These are phyloP conservation scores for Apiospora koreana DNA, from an alignment of 2,329 filamentous ascomycete species.

Conservation along the genomic window DNA sequence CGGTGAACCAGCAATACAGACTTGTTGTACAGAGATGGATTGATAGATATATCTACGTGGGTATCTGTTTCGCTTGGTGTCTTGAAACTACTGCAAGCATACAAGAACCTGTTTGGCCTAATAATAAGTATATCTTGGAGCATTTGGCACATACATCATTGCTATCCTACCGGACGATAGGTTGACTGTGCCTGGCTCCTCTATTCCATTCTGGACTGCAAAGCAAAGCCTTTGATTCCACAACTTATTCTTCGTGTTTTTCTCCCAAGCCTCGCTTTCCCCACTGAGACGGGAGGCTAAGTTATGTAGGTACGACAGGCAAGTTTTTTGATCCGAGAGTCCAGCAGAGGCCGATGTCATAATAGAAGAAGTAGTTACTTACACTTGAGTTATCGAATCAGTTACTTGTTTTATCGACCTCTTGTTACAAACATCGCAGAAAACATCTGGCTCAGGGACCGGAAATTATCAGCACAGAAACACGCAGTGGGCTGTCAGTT, in stretches of 20 bases:
- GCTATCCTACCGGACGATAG: background rate
- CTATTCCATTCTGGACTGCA: background rate
- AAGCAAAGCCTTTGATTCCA: slow-evolving; percentile 2
- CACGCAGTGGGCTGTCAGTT: background rate
- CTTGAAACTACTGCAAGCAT: background rate
- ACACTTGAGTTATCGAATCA: background rate
- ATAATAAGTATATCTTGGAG: background rate
- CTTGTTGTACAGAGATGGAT: background rate
- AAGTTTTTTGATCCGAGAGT: background rate
- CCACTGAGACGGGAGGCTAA: background rate
- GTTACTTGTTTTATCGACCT: too few relatives aligned
- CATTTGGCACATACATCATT: background rate
- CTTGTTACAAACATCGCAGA: background rate
- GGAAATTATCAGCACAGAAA: background rate
- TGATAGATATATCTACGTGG: background rate
- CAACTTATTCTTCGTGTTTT: background rate
- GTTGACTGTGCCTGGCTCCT: background rate
- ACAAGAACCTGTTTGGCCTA: background rate
- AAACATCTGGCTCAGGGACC: background rate
- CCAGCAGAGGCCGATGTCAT: background rate
- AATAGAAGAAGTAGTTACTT: background rate
- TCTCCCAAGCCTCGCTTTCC: background rate
- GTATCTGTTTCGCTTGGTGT: background rate
- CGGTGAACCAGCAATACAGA: background rate
- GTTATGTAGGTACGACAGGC: background rate